Evolutionary conservation across 371 early-diverging fungal genomes (phyloP).

Genomic region (Mucor racemosus): DNA sequence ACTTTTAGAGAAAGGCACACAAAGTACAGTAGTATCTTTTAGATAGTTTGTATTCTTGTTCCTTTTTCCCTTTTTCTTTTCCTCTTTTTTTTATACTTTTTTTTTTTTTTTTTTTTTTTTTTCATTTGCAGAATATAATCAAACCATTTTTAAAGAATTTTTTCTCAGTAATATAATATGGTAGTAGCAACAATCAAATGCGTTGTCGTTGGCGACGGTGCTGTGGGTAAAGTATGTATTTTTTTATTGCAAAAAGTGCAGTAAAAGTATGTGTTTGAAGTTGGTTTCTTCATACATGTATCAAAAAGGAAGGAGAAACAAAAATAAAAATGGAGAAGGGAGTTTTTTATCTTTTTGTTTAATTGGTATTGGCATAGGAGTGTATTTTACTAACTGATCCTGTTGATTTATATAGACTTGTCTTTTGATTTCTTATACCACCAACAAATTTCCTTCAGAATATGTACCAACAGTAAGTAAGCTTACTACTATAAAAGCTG

Average conservation of each 20-base stretch:
- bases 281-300: not conserved
- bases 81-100: not conserved
- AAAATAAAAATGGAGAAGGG: no score
- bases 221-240: constrained; percentile 89
- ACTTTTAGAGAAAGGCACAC: not conserved
- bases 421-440: constrained; percentile 97
- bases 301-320: not conserved
- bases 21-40: not conserved
- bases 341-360: not conserved
- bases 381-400: not conserved
- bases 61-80: constrained; percentile 2
- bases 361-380: not conserved
- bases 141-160: not conserved
- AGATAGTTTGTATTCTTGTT: constrained; percentile 7
- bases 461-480: constrained; percentile 96
- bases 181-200: constrained; percentile 89
- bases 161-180: not conserved
- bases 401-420: constrained; percentile 73
- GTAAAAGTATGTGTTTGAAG: not conserved
- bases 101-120: not conserved
- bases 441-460: constrained; percentile 98
- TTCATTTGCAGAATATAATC: not conserved
- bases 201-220: constrained; percentile 98
- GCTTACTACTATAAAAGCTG: constrained; percentile 13
- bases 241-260: not conserved